Base-by-base conservation (phyloP, 768 basidiomycete genomes). In the Kwoniella europaea region DNA sequence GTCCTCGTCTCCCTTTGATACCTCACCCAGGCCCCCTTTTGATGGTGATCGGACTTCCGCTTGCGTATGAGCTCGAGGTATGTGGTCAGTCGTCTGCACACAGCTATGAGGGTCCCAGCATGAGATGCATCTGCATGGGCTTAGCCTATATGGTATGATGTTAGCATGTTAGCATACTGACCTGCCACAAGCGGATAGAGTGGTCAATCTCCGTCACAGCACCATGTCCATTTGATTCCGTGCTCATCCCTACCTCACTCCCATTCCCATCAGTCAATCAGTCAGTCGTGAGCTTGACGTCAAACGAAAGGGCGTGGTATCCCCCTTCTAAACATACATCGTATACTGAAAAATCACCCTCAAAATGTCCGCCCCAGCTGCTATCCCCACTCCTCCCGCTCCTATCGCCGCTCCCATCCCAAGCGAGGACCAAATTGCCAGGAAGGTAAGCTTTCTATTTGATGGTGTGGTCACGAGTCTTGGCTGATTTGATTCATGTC, bases 361-460 rank as follows among this genome's bases (percentile, higher is more conserved):
- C 67, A 64, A 58, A 41, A 78, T 79, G 78, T 79, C 80, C 63
- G 68, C 69, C 53, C 60, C 76, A 6, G 29, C 72, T 43, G 61
- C 70, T 43, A 77, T 78, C 61, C 65, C 79, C 27, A 72, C 78
- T 15, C 72, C 75, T 35, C 73, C 76, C 29, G 69, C 74, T 22
- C 43, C 79, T 13, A 58, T 76, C 20, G 60, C 76, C 35, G 80
- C 86, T 42, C 82, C 88, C 70, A 90, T 89, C 60, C 90, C 93
- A 65, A 95, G 92, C 85, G 95, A 98, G 86, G 91, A 96, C 83
- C 88, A 92, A 77, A 86, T 97, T 73, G 90, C 89, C 35, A 90
- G 93, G 85, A 98, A 98, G 90, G 95, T 92, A 65, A 53, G 84
- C 69, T n/a, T 4, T 50, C 18, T n/a, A 13, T 10, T 27, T 2